Evolutionary conservation across 352 stramenopile species (phyloP), one percentile per base, ranked within the genome.

Genomic region (Phytophthora rubi): DNA sequence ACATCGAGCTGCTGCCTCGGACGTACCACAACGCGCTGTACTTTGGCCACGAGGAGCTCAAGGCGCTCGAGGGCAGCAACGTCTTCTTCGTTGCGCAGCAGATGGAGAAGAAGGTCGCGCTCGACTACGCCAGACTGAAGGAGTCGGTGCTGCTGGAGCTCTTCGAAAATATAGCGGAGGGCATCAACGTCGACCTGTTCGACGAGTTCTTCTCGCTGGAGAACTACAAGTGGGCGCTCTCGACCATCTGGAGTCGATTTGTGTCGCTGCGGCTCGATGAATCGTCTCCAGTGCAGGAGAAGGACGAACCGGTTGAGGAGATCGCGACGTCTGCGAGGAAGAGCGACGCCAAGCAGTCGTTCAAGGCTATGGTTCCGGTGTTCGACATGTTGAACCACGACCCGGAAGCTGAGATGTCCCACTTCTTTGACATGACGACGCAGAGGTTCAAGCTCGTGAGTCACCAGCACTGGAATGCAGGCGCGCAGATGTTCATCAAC

Each of bases 301-400:
- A 75, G 21, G 42, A 70, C 21, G 68, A 55, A 60, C 12, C 48
- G 12, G 49, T 52, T 18, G 63, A 70, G 47, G 52, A 65, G 15
- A 65, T 39, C 30, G 9, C 6, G 0, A 61, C 42, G 21, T 8
- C 13, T 8, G 28, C 28, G 13, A 62, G 30, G 23, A 59, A 58
- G 10, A 52, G 26, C 2, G 45, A 23, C 1, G 28, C 62, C 16
- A 82, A 81, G 37, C 61, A 76, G 55, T 68, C 67, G 21, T 74
- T 90, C 56, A 95, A 95, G 68, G 85, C 83, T 4, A 95, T 95
- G 88, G 82, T 91, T 9, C 88, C 88, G 0, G 88, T 95, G 26
- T 95, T 95, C 47, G 88, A 95, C 70, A 94, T 95, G 86, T 74
- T 95, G 54, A 95, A 95, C 70, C 86, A 95, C 68, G 80, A 93